Conservation (phyloP, 1,284 basidiomycete species). For the Cystobasidium pallidum region DNA sequence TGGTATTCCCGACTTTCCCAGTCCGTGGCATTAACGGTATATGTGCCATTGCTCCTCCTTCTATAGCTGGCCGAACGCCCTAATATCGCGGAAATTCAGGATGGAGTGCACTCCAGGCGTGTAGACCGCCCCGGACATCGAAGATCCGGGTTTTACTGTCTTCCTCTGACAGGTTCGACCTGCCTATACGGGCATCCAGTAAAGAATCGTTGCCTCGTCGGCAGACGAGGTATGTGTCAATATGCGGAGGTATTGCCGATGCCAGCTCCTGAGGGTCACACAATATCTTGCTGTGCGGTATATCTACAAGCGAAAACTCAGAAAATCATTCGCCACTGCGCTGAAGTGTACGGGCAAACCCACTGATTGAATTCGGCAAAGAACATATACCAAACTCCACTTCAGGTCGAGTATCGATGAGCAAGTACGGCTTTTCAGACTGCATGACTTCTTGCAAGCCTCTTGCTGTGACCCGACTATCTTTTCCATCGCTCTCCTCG, state of each 20-base stretch:
- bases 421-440: constrained; percentile 30
- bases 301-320: constrained; percentile 61
- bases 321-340: constrained; percentile 2
- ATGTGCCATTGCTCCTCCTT: too few species aligned
- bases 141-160: constrained; percentile 45
- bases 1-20: too few species aligned
- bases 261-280: constrained; percentile 61
- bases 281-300: constrained; percentile 68
- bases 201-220: constrained; percentile 92
- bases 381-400: constrained; percentile 87
- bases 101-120: constrained; percentile 77
- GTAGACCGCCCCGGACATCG: constrained; percentile 77
- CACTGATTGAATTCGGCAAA: constrained; percentile 74
- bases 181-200: constrained; percentile 69
- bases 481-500: constrained; percentile 61
- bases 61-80: too few species aligned
- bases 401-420: constrained; percentile 82
- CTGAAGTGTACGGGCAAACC: too few species aligned
- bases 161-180: constrained; percentile 46
- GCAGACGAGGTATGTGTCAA: constrained; percentile 70
- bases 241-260: neutral
- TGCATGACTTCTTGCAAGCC: constrained; percentile 9
- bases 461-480: constrained; percentile 60
- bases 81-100: constrained; percentile 75
- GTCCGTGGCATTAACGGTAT: too few species aligned